A percentile compares a stretch with the other conserved stretches of the same genome.
Evolutionary conservation across 1,139 yeast species (phyloP).

Genomic region (Groenewaldozyma sp.): DNA sequence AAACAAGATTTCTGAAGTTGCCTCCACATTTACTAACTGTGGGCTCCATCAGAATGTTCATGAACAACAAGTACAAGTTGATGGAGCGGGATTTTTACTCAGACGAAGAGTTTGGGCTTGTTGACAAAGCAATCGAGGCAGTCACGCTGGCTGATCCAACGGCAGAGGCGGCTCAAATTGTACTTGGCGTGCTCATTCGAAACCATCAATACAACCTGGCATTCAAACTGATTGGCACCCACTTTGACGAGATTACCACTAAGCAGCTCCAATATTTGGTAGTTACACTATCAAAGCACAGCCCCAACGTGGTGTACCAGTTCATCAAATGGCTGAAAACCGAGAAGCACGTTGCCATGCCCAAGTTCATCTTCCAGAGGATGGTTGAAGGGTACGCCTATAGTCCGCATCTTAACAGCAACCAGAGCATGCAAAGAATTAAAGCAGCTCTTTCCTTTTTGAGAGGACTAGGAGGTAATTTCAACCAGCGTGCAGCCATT

Average conservation of each 20-base stretch:
- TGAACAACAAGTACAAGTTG: too few relatives aligned
- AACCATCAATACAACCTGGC: constrained; percentile 9
- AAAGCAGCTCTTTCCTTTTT: constrained; percentile 11
- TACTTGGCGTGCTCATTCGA: constrained; percentile 7
- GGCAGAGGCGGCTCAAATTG: too few relatives aligned
- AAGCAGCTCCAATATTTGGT: constrained; percentile 9
- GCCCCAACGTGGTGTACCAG: constrained; percentile 11
- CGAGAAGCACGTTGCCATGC: constrained; percentile 9
- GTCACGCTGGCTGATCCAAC: not conserved
- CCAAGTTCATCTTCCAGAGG: constrained; percentile 11
- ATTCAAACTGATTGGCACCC: constrained; percentile 9
- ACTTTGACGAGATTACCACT: constrained; percentile 7
- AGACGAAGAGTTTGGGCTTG: not conserved
- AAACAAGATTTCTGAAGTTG: not conserved
- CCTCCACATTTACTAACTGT: not conserved
- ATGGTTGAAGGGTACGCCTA: constrained; percentile 16
- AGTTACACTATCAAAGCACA: constrained; percentile 7
- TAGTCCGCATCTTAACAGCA: constrained; percentile 11
- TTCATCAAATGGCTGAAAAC: constrained; percentile 14
- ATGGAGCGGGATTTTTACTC: not conserved
- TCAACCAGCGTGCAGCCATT: constrained; percentile 11
- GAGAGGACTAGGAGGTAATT: constrained; percentile 9
- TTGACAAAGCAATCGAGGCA: not conserved
- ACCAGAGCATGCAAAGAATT: constrained; percentile 14
- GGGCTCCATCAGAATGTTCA: not conserved